phyloP scores from a whole-genome alignment of 352 stramenopile genomes.

The Peronospora belbahrii region DNA sequence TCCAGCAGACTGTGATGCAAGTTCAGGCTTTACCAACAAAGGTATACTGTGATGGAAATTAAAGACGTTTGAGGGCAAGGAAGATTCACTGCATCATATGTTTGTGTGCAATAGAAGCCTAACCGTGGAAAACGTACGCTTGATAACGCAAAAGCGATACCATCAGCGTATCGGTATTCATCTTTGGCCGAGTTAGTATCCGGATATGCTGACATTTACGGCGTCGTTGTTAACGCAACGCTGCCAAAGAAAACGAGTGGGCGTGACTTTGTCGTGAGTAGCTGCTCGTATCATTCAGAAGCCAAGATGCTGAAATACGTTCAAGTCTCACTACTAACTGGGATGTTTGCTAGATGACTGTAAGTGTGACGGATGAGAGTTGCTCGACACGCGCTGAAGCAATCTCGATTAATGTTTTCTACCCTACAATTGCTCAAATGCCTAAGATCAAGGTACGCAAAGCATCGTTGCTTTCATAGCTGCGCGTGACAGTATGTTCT shows the following conservation, averaged over 20 bases:
- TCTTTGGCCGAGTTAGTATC: conserved; percentile 44
- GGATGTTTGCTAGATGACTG: conserved; percentile 45
- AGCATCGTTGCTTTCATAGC: background rate
- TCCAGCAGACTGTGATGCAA: conserved; percentile 2
- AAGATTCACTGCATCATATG: background rate
- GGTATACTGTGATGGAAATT: background rate
- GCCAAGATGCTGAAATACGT: background rate
- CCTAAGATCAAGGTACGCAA: conserved; percentile 45
- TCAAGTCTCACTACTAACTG: background rate
- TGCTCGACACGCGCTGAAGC: conserved; percentile 40
- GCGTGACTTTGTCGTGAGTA: conserved; percentile 57
- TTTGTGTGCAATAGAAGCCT: conserved; percentile 4
- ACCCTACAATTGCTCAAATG: conserved; percentile 46
- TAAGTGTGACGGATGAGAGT: conserved; percentile 62
- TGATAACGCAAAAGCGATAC: conserved; percentile 15
- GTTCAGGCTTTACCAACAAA: conserved; percentile 5
- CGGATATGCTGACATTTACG: conserved; percentile 55
- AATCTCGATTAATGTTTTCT: conserved; percentile 63
- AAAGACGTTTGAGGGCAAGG: background rate
- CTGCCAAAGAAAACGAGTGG: conserved; percentile 56
- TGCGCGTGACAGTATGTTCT: background rate
- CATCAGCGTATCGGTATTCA: conserved; percentile 52
- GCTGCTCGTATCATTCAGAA: background rate
- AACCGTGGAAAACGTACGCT: conserved; percentile 47
- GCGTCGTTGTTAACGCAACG: conserved; percentile 65